phyloP scores from a whole-genome alignment of 1,284 basidiomycete genomes.

The Heterobasidion occidentale region DNA sequence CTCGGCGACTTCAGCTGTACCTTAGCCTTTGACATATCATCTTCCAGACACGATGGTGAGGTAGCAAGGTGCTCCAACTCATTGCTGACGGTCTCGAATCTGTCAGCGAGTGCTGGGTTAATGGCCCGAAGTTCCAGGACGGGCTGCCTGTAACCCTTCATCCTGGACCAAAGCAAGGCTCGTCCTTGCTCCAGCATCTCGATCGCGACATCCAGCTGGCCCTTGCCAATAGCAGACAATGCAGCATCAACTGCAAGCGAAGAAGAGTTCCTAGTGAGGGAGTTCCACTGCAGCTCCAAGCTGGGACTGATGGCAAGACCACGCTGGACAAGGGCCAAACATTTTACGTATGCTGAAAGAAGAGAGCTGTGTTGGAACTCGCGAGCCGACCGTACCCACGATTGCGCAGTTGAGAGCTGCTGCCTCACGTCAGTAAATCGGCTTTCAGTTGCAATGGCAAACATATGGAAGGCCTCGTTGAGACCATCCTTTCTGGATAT shows the following conservation, averaged over 20 bases:
- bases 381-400: no score
- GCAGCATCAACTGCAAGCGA: slow-evolving; percentile 22
- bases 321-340: not conserved
- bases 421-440: no score
- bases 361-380: no score
- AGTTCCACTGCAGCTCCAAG: not conserved
- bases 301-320: not conserved
- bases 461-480: no score
- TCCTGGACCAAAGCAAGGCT: slow-evolving; percentile 19
- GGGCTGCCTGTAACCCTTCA: slow-evolving; percentile 14
- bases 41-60: not conserved
- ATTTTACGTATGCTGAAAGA: not conserved
- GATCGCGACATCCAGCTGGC: slow-evolving; percentile 25
- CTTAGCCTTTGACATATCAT: not conserved
- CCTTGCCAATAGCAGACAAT: slow-evolving; percentile 22
- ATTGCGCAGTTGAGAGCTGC: no score
- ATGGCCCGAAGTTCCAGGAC: slow-evolving; percentile 14
- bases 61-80: slow-evolving; percentile 1
- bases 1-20: no score
- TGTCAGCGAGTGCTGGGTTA: slow-evolving; percentile 14
- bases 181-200: slow-evolving; percentile 25
- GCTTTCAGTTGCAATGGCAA: no score
- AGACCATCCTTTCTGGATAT: no score
- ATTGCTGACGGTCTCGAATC: slow-evolving; percentile 15
- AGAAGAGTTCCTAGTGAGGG: not conserved